Base-by-base conservation (phyloP, 306 rosid species). In the Lathyrus aphaca region DNA sequence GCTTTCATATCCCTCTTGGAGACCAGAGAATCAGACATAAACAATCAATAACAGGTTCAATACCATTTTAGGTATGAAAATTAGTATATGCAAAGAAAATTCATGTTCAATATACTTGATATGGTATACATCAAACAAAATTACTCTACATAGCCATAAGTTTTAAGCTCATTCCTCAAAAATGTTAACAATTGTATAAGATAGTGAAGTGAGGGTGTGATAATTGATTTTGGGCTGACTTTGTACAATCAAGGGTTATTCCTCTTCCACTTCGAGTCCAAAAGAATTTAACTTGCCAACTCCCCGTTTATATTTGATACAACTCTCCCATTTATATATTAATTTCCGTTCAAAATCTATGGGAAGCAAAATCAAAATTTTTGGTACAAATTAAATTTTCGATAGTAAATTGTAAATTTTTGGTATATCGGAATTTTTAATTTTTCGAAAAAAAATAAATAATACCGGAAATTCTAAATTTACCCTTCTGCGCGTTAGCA, bases 221-320 rank as follows among this genome's bases (percentile, higher is more conserved):
- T 12, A 23, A 44, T 1, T 13, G 35, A 43, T 23, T 43, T 18
- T 18, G 19, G 45, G 13, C 40, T 19, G 38, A 32, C 17, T 32
- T 62, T 3, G 14, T 16, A 21, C 64, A 73, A 54, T 39, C 29
- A 39, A 61, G 54, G n/a, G 42, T 74, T 40, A 82, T 78, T 92
- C 92, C 71, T 92, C 98, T 2, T 89, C 95, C 27, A 73, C 4
- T 72, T 92, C 98, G 68, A 89, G 94, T 57, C 98, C 98, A n/a
- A n/a, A n/a, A n/a, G n/a, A n/a, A n/a, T n/a, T n/a, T n/a, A n/a
- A n/a, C n/a, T n/a, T n/a, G n/a, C n/a, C n/a, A n/a, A n/a, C n/a
- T n/a, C n/a, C n/a, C n/a, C n/a, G n/a, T n/a, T n/a, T n/a, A n/a
- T n/a, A n/a, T n/a, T n/a, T n/a, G n/a, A n/a, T n/a, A n/a, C n/a